Conservation (phyloP, 257 asterid genomes). For the Asclepias syriaca region DNA sequence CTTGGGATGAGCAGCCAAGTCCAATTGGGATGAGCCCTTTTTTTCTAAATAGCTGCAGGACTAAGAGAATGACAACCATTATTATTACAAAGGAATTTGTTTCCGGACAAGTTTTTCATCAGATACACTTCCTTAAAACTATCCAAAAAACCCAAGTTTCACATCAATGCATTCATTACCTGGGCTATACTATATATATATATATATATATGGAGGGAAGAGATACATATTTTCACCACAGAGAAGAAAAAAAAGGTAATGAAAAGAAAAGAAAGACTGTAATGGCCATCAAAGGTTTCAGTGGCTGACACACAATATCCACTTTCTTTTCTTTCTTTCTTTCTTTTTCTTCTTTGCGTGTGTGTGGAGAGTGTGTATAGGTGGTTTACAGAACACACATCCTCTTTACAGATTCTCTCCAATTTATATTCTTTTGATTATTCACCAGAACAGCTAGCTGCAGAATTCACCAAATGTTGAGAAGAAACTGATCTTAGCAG, state of each 20-base stretch:
- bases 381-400: slow-evolving; percentile 10
- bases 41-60: background rate
- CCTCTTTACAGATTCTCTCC: slow-evolving; percentile 16
- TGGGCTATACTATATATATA: background rate
- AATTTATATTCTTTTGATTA: background rate
- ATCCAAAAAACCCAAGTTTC: slow-evolving; percentile 2
- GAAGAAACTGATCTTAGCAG: background rate
- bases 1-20: background rate
- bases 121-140: slow-evolving; percentile 1
- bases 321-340: slow-evolving; percentile 15
- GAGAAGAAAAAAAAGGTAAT: background rate
- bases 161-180: background rate
- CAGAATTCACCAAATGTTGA: background rate
- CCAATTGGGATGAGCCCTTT: too few relatives aligned
- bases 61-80: background rate
- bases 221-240: background rate
- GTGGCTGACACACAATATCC: slow-evolving; percentile 58
- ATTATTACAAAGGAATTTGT: background rate
- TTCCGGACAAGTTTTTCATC: background rate
- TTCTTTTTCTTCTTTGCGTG: too few relatives aligned
- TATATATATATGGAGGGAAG: too few relatives aligned
- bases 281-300: slow-evolving; percentile 15
- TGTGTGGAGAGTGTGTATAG: slow-evolving; percentile 12
- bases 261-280: background rate
- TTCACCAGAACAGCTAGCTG: background rate